A percentile compares a stretch with the other conserved stretches of the same genome.
phyloP scores from a whole-genome alignment of 2,329 filamentous ascomycete genomes.

The Dothidotthia symphoricarpi region DNA sequence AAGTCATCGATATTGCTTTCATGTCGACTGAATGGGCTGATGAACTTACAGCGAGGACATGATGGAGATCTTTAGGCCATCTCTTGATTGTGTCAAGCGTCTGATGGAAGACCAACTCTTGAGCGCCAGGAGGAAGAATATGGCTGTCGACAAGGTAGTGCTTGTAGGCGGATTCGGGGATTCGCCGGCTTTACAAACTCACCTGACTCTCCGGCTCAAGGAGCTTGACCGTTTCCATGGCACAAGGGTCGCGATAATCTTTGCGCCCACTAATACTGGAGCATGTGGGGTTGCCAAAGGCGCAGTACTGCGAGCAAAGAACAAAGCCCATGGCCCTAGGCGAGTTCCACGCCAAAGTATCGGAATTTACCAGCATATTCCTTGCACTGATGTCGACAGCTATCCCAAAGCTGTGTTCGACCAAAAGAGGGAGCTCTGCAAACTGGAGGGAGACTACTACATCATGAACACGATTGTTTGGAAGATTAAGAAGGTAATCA shows the following conservation, averaged over 20 bases:
- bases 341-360: constrained; percentile 10
- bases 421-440: background rate
- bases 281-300: constrained; percentile 18
- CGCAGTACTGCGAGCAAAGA: constrained; percentile 11
- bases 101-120: constrained; percentile 8
- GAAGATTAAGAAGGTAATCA: constrained; percentile 15
- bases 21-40: background rate
- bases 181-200: constrained; percentile 8
- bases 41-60: constrained; percentile 4
- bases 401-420: constrained; percentile 4
- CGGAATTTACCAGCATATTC: constrained; percentile 9
- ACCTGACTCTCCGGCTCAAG: background rate
- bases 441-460: constrained; percentile 1
- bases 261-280: constrained; percentile 1
- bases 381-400: background rate
- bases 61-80: constrained; percentile 4
- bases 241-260: constrained; percentile 1
- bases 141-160: constrained; percentile 8
- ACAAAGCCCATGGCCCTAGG: constrained; percentile 12
- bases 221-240: background rate
- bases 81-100: constrained; percentile 5
- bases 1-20: background rate
- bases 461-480: constrained; percentile 12
- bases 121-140: background rate
- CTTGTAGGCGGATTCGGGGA: constrained; percentile 16